Evolutionary conservation across 495 filamentous ascomycete species (phyloP), one percentile per base, ranked within the genome.

Genomic region (Hypomontagnella submonticulosa): DNA sequence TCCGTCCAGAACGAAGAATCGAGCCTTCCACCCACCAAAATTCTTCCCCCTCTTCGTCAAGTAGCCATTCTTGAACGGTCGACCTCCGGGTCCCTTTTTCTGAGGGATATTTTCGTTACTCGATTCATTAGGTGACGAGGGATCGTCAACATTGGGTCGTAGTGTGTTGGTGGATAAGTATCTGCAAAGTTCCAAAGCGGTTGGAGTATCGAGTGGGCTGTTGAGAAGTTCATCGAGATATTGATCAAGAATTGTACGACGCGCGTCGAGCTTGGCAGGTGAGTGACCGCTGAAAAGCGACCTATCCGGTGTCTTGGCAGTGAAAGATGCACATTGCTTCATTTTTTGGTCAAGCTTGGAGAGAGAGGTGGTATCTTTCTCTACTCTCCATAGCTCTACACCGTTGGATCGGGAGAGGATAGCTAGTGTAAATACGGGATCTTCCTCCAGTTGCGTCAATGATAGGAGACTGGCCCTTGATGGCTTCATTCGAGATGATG

Each of bases 21-120:
- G 84, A 12, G 92, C 92, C 74, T 99, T 99, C 95, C 95, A 99
- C n/a, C 95, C 95, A 19, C 95, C 95, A 76, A 98, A 98, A 67
- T 97, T 97, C 80, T 99, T 99, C 20, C 95, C 95, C 56, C 90
- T 83, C 78, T 99, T 99, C 5, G 95, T 97, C 30, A 99, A 80
- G 80, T 97, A 98, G 12, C 95, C 95, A 71, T 89, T 92, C 71
- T 93, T 94, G 62, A 87, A 81, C 1, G 89, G 87, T 53, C 87
- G 87, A 2, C 86, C 87, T 61, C 90, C 84, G 7, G 86, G 80
- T 0, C 87, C 85, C 20, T 72, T 74, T 49, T 76, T 80, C 34
- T 76, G 71, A 3, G 67, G 42, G 76, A 72, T 67, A 43, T 69
- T 59, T 80, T 79, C 73, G 73, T 76, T 52, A 63, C 69, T 72